Evolutionary conservation across 139 green algal species (phyloP), one percentile per base, ranked within the genome.

Genomic region (Monoraphidium neglectum): DNA sequence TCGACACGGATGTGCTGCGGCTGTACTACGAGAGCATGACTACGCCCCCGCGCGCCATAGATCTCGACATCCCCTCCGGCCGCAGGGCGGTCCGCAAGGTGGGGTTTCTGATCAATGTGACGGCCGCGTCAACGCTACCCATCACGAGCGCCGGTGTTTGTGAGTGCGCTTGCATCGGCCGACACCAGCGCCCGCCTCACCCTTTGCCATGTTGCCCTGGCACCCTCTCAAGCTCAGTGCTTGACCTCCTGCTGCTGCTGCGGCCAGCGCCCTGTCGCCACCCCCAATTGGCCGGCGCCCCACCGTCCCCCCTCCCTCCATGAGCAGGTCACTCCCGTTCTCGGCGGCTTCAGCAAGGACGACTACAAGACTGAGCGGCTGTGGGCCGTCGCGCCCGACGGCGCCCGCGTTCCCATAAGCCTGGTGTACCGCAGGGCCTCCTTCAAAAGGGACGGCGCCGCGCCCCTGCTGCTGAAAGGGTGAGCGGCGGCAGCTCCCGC

Each of bases 271-370:
- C 8, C 8, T 12, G 8, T 12, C 8, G 12, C 43, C 43, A 8
- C 8, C 8, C 43, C 43, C 43, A 51, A 51, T 12, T 12, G 8
- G 12, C 8, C 43, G 8, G 10, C 15, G 15, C 54, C 54, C 23
- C 6, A 30, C 54, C 54, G 4, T 30, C 5, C 30, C 60, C 28
- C 15, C 5, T 8, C 28, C 32, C 43, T 21, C 43, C 84, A 71
- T 2, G 93, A 95, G 82, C 96, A 97, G 77, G 90, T 97, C 68
- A 76, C 88, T 62, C 85, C 90, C 10, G 92, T 98, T 74, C 85
- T 94, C 47, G 92, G 92, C 5, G 91, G 89, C 51, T 98, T 96
- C 77, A 87, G 93, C 75, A 67, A 77, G 32, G 64, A 77, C 33
- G 79, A 87, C 18, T 98, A 98, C 82, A 68, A 62, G 38, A 97